A percentile compares a stretch with the other conserved stretches of the same genome.
Conservation (phyloP, 148 eudicot species). For the Chenopodium berlandieri region DNA sequence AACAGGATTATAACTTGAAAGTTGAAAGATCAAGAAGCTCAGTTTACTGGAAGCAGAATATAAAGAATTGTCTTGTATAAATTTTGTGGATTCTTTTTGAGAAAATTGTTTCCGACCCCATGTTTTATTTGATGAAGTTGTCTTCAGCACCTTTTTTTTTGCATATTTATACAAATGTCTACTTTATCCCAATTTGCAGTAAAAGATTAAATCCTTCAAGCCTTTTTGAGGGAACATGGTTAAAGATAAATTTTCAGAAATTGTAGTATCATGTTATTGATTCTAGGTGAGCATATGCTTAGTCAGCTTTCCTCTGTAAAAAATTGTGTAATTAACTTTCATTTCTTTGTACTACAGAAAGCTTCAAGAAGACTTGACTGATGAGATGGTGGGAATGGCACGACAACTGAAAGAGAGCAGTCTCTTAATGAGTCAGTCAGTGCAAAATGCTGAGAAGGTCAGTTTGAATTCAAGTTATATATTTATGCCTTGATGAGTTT, state of each 20-base stretch:
- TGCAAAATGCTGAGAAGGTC: slow-evolving; percentile 45
- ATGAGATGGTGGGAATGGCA: slow-evolving; percentile 93
- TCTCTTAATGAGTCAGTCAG: slow-evolving; percentile 72
- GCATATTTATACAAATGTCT: background rate
- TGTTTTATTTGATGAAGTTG: too few species aligned
- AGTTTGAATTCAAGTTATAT: too few species aligned
- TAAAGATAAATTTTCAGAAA: background rate
- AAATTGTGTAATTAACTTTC: background rate
- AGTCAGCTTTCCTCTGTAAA: background rate
- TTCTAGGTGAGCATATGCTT: background rate
- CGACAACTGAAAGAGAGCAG: slow-evolving; percentile 86
- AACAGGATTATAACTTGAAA: background rate
- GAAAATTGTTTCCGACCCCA: background rate
- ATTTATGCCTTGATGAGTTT: too few species aligned
- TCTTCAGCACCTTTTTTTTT: background rate
- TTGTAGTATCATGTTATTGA: background rate
- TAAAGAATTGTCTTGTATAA: background rate
- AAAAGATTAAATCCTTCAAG: too few species aligned
- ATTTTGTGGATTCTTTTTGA: background rate
- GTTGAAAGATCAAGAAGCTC: background rate
- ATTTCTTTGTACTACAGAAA: slow-evolving; percentile 43
- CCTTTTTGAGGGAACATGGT: background rate
- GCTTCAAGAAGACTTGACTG: slow-evolving; percentile 97
- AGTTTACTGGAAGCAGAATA: background rate
- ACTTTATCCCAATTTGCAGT: too few species aligned